These are phyloP conservation scores for Starmerella etchellsii DNA, from an alignment of 805 yeast genomes.

Conservation along the genomic window DNA sequence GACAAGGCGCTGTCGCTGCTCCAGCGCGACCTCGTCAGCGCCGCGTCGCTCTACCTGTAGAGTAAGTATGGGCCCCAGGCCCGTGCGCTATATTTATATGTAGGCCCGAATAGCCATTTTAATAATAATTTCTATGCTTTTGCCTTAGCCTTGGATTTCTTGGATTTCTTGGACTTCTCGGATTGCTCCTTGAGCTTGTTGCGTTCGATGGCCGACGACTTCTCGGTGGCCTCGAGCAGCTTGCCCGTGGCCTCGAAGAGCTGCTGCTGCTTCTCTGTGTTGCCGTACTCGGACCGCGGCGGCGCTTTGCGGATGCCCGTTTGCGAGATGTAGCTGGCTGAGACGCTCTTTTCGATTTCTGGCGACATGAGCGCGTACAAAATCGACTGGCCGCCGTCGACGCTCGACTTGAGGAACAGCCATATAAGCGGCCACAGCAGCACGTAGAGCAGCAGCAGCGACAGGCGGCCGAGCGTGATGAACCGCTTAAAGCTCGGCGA, in stretches of 20 bases:
- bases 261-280: constrained; percentile 44
- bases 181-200: constrained; percentile 26
- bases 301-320: constrained; percentile 40
- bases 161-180: neutral
- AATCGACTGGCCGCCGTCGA: constrained; percentile 69
- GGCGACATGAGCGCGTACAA: constrained; percentile 62
- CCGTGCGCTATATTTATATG: no score
- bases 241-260: constrained; percentile 51
- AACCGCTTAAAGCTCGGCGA: constrained; percentile 74
- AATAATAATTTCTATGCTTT: neutral
- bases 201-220: constrained; percentile 54
- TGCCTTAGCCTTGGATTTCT: neutral
- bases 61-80: no score
- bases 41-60: constrained; percentile 73
- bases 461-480: constrained; percentile 49
- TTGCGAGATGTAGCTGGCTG: constrained; percentile 64
- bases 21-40: constrained; percentile 92
- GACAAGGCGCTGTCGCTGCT: constrained; percentile 70
- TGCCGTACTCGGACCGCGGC: constrained; percentile 52
- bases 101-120: neutral
- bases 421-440: constrained; percentile 71
- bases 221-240: constrained; percentile 50
- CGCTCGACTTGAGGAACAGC: constrained; percentile 61
- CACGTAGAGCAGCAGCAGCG: constrained; percentile 47
- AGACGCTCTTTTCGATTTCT: constrained; percentile 44